phyloP scores from a whole-genome alignment of 805 yeast species.

The Blastobotrys parvus region DNA sequence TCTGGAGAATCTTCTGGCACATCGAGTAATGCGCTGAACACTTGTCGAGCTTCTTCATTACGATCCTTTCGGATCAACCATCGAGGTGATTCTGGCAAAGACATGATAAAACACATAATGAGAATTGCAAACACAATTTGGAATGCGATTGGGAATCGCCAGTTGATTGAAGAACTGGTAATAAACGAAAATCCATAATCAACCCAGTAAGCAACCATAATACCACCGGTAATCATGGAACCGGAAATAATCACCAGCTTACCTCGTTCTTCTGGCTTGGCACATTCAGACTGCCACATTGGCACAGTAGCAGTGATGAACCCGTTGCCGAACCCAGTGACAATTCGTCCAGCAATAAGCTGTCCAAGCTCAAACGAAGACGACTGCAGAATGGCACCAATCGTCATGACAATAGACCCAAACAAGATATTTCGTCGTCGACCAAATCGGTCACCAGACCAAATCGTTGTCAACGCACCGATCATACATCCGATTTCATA shows the following conservation, averaged over 20 bases:
- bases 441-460: slow-evolving; percentile 41
- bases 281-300: slow-evolving; percentile 71
- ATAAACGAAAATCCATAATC: slow-evolving; percentile 17
- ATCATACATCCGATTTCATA: slow-evolving; percentile 42
- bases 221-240: slow-evolving; percentile 23
- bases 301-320: slow-evolving; percentile 74
- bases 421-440: slow-evolving; percentile 39
- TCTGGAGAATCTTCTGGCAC: slow-evolving; percentile 8
- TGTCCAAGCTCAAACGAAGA: slow-evolving; percentile 20
- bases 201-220: slow-evolving; percentile 26
- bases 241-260: slow-evolving; percentile 26
- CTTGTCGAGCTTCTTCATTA: slow-evolving; percentile 46
- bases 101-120: slow-evolving; percentile 34
- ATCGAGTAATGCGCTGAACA: slow-evolving; percentile 15
- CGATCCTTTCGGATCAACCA: slow-evolving; percentile 63
- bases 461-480: slow-evolving; percentile 42
- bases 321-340: slow-evolving; percentile 70
- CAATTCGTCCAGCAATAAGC: slow-evolving; percentile 51
- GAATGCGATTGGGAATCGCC: slow-evolving; percentile 20
- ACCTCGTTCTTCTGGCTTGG: slow-evolving; percentile 61
- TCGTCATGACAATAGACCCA: slow-evolving; percentile 41
- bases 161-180: slow-evolving; percentile 6
- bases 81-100: slow-evolving; percentile 82
- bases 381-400: slow-evolving; percentile 42
- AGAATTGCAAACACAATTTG: slow-evolving; percentile 27